Evolutionary conservation across 2,329 filamentous ascomycete genomes (phyloP), one percentile per base, ranked within the genome.

Genomic region (Fusarium sp.): DNA sequence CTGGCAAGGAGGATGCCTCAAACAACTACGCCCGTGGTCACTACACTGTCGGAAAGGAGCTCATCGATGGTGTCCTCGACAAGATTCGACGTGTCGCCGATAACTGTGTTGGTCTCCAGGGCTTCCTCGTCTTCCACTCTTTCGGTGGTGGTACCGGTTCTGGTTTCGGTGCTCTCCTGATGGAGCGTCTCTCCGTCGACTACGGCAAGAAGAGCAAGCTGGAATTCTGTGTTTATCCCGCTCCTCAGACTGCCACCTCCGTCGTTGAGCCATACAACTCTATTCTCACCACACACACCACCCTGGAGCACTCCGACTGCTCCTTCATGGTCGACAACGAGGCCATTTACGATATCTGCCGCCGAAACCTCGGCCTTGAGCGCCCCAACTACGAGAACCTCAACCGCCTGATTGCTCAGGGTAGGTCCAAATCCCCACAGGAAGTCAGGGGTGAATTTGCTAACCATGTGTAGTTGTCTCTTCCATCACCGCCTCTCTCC

Each of bases 131-230:
- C 79, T 98, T 98, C 92, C 96, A 99, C 91, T 98, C 95, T 63
- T 98, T 99, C 81, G 96, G 96, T 84, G 96, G 96, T 84, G 96
- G 96, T 86, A 99, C 96, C 75, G 96, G 96, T 77, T 99, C 96
- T 76, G 96, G 96, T 79, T 99, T 99, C 83, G 96, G 96, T 84
- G 96, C 96, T 77, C 90, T 99, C 74, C 87, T 99, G 76, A 97
- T 99, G 94, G 96, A 99, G 87, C 95, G 96, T 80, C 90, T 99
- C 67, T 98, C 96, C 35, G 93, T 97, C 78, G 96, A 99, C 85
- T 99, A 97, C 80, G 95, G 96, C 87, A 99, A 99, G 91, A 99
- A 99, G 91, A 96, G 92, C 89, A 99, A 99, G 91, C 89, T 99
- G 71, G 96, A 99, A 84, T 99, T 99, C 88, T 97, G 94, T 78